A percentile compares a stretch with the other conserved stretches of the same genome.
Evolutionary conservation across 2,329 filamentous ascomycete genomes (phyloP).

Genomic region (Nigrospora osmanthi): DNA sequence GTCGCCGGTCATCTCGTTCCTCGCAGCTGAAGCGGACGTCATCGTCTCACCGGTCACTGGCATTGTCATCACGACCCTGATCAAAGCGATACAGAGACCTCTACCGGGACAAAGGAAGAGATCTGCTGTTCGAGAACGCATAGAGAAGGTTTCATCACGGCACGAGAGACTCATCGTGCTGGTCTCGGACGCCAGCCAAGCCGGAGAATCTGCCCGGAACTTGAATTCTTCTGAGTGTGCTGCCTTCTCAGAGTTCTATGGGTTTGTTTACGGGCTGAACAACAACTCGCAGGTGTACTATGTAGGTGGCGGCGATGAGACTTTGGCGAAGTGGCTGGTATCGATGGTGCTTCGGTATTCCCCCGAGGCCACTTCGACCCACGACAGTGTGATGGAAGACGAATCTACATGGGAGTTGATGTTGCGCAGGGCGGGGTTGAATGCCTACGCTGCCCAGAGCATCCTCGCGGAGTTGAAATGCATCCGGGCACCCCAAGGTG

Average conservation of each 20-base stretch:
- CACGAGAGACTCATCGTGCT: slow-evolving; percentile 65
- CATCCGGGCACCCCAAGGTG: slow-evolving; percentile 12
- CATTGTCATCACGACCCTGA: slow-evolving; percentile 61
- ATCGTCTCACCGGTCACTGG: slow-evolving; percentile 62
- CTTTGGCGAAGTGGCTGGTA: slow-evolving; percentile 47
- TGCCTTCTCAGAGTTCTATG: slow-evolving; percentile 41
- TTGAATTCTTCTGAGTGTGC: slow-evolving; percentile 31
- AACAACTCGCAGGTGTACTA: slow-evolving; percentile 33
- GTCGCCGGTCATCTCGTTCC: slow-evolving; percentile 26
- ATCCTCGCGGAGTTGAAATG: slow-evolving; percentile 42
- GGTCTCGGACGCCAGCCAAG: slow-evolving; percentile 45
- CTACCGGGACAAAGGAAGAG: slow-evolving; percentile 51
- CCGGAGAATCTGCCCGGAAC: slow-evolving; percentile 31
- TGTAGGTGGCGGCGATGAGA: slow-evolving; percentile 40
- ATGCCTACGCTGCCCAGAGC: slow-evolving; percentile 63
- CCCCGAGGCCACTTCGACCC: slow-evolving; percentile 12
- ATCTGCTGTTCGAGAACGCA: slow-evolving; percentile 43
- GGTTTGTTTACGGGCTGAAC: slow-evolving; percentile 35
- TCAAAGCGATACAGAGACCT: slow-evolving; percentile 64
- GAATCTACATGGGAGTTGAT: slow-evolving; percentile 64
- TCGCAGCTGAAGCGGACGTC: slow-evolving; percentile 61
- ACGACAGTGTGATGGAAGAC: slow-evolving; percentile 34
- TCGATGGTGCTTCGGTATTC: slow-evolving; percentile 39
- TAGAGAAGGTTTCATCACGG: slow-evolving; percentile 43
- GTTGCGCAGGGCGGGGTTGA: slow-evolving; percentile 57